These are phyloP conservation scores for Raffaelea albimanens DNA, from an alignment of 2,329 filamentous ascomycete species.

Conservation along the genomic window DNA sequence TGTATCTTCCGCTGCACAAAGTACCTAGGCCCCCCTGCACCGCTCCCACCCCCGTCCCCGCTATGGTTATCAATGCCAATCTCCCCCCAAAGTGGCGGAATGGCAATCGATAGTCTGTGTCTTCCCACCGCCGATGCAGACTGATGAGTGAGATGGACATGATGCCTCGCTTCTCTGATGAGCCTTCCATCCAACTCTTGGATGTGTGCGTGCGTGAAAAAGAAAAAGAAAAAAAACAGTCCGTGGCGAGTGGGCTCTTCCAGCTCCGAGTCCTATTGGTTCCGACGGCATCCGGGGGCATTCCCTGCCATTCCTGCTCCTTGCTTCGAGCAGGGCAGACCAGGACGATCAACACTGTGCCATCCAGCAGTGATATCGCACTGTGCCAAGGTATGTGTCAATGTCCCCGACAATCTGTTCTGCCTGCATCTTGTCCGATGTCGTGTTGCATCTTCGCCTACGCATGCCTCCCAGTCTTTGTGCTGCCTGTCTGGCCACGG, in stretches of 20 bases:
- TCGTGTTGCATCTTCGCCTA: too few relatives aligned
- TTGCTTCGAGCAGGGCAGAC: background rate
- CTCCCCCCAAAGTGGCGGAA: slow-evolving; percentile 1
- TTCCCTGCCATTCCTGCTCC: background rate
- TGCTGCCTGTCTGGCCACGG: too few relatives aligned
- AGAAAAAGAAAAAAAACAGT: background rate
- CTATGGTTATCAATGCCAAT: slow-evolving; percentile 5
- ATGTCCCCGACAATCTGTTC: too few relatives aligned
- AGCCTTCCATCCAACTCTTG: background rate
- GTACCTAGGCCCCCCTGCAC: background rate
- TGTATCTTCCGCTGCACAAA: too few relatives aligned
- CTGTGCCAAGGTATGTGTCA: background rate
- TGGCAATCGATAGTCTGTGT: slow-evolving; percentile 7
- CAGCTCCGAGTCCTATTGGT: background rate
- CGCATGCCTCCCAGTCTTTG: too few relatives aligned
- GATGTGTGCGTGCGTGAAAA: background rate
- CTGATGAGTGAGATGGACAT: slow-evolving; percentile 4
- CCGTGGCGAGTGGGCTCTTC: background rate
- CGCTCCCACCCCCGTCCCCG: background rate
- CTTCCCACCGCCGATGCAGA: background rate
- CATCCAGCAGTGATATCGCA: background rate
- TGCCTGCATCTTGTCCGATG: too few relatives aligned
- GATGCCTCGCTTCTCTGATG: too few relatives aligned
- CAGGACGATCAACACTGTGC: background rate
- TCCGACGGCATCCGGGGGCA: slow-evolving; percentile 3